Evolutionary conservation across 2,329 filamentous ascomycete genomes (phyloP).

Genomic region (Tolypocladium tropicale): DNA sequence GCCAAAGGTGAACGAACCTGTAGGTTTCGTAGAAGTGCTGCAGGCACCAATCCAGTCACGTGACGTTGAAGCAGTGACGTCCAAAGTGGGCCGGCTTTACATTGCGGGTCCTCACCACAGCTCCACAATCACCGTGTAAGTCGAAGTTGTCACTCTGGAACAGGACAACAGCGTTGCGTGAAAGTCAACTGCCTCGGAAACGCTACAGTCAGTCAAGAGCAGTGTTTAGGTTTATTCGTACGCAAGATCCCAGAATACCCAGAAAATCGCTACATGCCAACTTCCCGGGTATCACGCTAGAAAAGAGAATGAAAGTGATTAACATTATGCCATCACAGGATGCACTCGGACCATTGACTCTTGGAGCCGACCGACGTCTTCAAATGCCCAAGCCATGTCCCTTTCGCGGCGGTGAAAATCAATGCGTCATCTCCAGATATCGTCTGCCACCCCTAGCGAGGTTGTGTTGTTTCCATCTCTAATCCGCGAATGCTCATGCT

Average conservation of each 20-base stretch:
- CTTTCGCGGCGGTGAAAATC: background rate
- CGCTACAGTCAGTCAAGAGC: background rate
- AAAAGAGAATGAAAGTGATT: background rate
- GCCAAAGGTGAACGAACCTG: background rate
- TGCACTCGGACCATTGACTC: too few species aligned
- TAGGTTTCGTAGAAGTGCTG: background rate
- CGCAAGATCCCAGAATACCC: background rate
- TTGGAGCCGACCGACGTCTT: too few species aligned
- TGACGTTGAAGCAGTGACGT: background rate
- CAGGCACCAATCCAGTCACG: background rate
- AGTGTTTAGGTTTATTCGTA: background rate
- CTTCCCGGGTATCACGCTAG: background rate
- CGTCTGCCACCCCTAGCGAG: conserved; percentile 11
- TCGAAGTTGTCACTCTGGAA: background rate
- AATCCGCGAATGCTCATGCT: conserved; percentile 29
- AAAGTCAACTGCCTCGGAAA: background rate
- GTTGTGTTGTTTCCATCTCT: conserved; percentile 20
- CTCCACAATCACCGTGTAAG: too few species aligned
- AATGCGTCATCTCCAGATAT: background rate
- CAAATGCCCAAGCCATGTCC: background rate
- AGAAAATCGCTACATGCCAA: background rate
- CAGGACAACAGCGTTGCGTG: too few species aligned
- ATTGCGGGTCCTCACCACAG: too few species aligned
- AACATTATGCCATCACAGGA: background rate
- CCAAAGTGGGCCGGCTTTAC: background rate